These are phyloP conservation scores for Dryadomyces sulphureus DNA, from an alignment of 2,329 filamentous ascomycete genomes.

Conservation along the genomic window DNA sequence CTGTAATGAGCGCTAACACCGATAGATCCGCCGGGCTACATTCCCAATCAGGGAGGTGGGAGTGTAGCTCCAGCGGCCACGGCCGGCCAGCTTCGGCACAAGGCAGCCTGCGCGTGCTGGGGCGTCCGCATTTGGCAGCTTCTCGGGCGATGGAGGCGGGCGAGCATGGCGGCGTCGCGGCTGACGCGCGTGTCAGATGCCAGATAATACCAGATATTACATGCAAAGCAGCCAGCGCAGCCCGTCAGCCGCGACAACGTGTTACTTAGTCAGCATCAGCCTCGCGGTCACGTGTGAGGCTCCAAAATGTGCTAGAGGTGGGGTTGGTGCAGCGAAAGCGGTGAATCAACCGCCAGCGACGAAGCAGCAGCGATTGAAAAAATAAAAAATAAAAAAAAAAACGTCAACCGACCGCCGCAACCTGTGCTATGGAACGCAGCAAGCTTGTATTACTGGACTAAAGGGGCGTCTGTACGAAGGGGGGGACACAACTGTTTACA, in stretches of 20 bases:
- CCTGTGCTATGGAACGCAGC: background rate
- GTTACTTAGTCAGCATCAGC: background rate
- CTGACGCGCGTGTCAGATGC: too few species aligned
- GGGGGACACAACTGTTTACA: background rate
- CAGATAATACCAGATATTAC: too few species aligned
- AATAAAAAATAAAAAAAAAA: too few species aligned
- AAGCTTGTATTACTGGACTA: background rate
- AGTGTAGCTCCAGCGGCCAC: background rate
- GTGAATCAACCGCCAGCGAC: too few species aligned
- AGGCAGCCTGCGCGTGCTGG: background rate
- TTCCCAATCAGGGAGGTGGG: constrained; percentile 1
- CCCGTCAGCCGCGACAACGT: too few species aligned
- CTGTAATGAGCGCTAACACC: background rate
- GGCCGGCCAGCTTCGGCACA: constrained; percentile 2
- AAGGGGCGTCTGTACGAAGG: background rate
- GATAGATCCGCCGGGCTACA: background rate
- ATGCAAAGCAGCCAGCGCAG: too few species aligned
- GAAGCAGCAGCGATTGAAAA: too few species aligned
- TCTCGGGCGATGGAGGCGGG: too few species aligned
- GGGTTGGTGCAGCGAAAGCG: constrained; percentile 1
- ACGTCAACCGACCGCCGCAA: background rate
- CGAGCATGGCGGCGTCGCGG: too few species aligned
- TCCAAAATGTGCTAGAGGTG: too few species aligned
- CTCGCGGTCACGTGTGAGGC: background rate
- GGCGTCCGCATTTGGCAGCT: background rate